phyloP scores from a whole-genome alignment of 78 protist genomes.

The Polysphondylium violaceum region DNA sequence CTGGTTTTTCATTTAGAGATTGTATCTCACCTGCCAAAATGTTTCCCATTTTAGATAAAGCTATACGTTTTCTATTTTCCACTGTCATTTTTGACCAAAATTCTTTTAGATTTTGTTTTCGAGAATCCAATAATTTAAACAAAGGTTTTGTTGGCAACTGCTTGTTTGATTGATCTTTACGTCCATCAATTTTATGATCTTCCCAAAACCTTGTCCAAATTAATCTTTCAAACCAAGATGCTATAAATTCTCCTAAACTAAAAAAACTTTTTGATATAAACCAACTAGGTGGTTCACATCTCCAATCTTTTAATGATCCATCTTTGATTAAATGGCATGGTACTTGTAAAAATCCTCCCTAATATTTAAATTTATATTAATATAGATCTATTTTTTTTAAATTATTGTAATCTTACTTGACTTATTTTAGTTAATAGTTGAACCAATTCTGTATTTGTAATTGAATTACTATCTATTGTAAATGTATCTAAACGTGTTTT shows the following conservation, averaged over 20 bases:
- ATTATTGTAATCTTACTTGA: constrained; percentile 2
- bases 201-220: constrained; percentile 74
- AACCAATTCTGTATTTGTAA: constrained; percentile 21
- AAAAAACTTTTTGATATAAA: constrained; percentile 53
- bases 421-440: constrained; percentile 30
- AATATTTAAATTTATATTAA: background rate
- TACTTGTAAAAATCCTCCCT: constrained; percentile 53
- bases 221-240: constrained; percentile 52
- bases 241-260: constrained; percentile 50
- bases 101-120: constrained; percentile 38
- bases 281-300: constrained; percentile 63
- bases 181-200: background rate
- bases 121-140: constrained; percentile 24
- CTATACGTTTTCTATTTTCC: constrained; percentile 52
- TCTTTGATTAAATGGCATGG: constrained; percentile 36
- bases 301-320: constrained; percentile 18
- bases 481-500: constrained; percentile 47
- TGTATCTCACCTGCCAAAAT: constrained; percentile 13
- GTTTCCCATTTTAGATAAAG: constrained; percentile 30
- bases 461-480: constrained; percentile 51
- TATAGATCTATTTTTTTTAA: background rate
- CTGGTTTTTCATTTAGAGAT: constrained; percentile 4
- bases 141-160: constrained; percentile 4
- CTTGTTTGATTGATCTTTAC: background rate
- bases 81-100: constrained; percentile 35